Conservation (phyloP, 768 basidiomycete species). For the Bullera alba region DNA sequence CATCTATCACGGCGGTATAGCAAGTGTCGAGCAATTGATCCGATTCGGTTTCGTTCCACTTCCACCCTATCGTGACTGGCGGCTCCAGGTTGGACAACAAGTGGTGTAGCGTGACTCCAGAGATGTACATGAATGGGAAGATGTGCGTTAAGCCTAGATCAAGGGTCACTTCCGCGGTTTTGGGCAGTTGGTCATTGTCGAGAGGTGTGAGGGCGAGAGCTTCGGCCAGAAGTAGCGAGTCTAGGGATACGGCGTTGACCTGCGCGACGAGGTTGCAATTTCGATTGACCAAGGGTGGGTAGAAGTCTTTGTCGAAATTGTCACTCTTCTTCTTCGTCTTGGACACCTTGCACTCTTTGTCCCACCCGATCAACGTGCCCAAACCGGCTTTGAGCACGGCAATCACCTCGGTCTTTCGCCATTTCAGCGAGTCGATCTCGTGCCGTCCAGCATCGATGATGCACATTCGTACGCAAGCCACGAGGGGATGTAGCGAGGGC, state of each 20-base stretch:
- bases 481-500: conserved; percentile 20
- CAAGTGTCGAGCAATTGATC: conserved; percentile 9
- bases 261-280: conserved; percentile 33
- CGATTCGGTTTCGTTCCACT: conserved; percentile 12
- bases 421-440: conserved; percentile 4
- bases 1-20: conserved; percentile 16
- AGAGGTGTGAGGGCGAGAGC: conserved; percentile 30
- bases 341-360: conserved; percentile 3
- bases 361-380: conserved; percentile 14
- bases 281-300: conserved; percentile 29
- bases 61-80: conserved; percentile 19
- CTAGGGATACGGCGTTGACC: conserved; percentile 20
- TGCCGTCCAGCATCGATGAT: conserved; percentile 15
- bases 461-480: conserved; percentile 21
- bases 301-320: neutral
- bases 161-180: too few species aligned
- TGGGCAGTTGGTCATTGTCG: neutral
- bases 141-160: conserved; percentile 34
- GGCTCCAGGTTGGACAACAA: conserved; percentile 10
- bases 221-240: conserved; percentile 32
- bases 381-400: conserved; percentile 23
- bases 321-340: neutral
- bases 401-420: conserved; percentile 21
- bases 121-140: conserved; percentile 25
- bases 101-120: conserved; percentile 20